Base-by-base conservation (phyloP, 177 flowering plant species). In the Vitis hybrid region DNA sequence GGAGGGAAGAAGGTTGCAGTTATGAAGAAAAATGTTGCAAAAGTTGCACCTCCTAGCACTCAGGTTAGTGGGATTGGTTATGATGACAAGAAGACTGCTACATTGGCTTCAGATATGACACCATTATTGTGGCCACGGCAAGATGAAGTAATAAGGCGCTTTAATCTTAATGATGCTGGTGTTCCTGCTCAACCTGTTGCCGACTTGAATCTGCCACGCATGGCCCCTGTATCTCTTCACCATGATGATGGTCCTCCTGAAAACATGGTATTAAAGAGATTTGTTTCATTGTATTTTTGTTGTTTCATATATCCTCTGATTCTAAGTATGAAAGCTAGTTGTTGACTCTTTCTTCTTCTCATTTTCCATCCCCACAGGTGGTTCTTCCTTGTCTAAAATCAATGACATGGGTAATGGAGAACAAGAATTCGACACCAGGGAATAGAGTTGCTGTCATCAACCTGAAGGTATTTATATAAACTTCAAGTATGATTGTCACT, bases 401-500 rank as follows among this genome's bases (percentile, higher is more conserved):
- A 75, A 88, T 93, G 95, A 87, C 97, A 56, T 93, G 98, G 98
- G 88, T 84, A 59, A 87, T 93, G 89, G 95, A 93, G 81, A 87
- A 86, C 62, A 87, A 81, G 74, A 82, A 74, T 67, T 80, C 85
- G 31, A 60, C 81, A 18, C 83, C 88, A 15, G 85, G 86, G 9
- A 86, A 84, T 71, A 87, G 87, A 80, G 90, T 90, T 14, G 94
- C 94, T 59, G 84, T 91, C 17, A 91, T 92, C 70, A 92, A 82
- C 72, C 71, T 89, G 71, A 91, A 91, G 94, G 98, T 90, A 75
- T 62, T 69, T n/a, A n/a, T 31, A 15, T 59, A 8, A 33, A 5
- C 47, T 38, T 38, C 47, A 38, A 38, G 47, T 38, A 8, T 38
- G 47, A 38, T 38, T 38, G 47, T 38, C 10, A 38, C 10, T 38